Evolutionary conservation across 805 yeast genomes (phyloP), one percentile per base, ranked within the genome.

Genomic region (Saccharomycopsis sp.): DNA sequence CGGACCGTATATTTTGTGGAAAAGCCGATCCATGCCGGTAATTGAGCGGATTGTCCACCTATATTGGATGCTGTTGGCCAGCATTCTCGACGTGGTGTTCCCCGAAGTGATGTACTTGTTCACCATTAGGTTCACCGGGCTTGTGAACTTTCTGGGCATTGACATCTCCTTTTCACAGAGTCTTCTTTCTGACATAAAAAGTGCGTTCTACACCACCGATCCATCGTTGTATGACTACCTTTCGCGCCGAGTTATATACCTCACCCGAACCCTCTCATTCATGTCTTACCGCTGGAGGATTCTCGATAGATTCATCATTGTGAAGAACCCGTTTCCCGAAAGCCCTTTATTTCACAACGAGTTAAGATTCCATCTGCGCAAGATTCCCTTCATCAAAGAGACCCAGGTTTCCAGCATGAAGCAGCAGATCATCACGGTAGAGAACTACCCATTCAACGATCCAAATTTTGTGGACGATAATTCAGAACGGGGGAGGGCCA

Each of bases 361-460:
- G 20, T 29, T 26, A 6, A 16, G 44, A 7, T 21, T 23, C 7
- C 16, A 22, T 19, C 40, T 43, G n/a, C 22, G 48, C 15, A 25
- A n/a, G 26, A 6, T 31, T n/a, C 34, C 34, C 32, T 43, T 39
- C 29, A 26, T 43, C n/a, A 30, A 33, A 3, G 48, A 43, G 29
- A 12, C 12, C 3, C 36, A 20, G 4, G 8, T 36, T 13, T 9
- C 15, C 4, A 19, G 29, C 16, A 16, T 43, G n/a, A 26, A 30
- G 13, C 16, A 27, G 13, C 17, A 21, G 4, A 5, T 17, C 8
- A 12, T 34, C n/a, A 12, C 25, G 15, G 33, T 29, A 25, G 43
- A 34, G 16, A 40, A 39, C 27, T 43, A 43, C 29, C 43, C 43
- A 19, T 13, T 10, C 12, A 43, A 39, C 12, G 34, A 31, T 25